phyloP scores from a whole-genome alignment of 306 rosid genomes.

The Vigna trinervia region DNA sequence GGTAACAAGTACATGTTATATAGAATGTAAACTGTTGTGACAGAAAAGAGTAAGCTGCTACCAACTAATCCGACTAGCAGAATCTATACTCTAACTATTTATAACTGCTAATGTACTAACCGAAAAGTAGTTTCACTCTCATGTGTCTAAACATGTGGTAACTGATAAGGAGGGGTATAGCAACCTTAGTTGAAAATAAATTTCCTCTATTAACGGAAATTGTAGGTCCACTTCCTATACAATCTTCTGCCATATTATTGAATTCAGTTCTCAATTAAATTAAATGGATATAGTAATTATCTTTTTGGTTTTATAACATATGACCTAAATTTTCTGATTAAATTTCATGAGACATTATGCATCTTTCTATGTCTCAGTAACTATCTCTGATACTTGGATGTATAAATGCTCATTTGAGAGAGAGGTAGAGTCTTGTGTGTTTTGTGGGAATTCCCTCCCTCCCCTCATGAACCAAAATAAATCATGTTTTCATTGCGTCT shows the following conservation, averaged over 20 bases:
- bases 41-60: slow-evolving; percentile 11
- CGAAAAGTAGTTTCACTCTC: background rate
- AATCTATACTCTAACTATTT: background rate
- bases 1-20: background rate
- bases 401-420: slow-evolving; percentile 31
- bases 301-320: slow-evolving; percentile 20
- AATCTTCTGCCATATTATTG: slow-evolving; percentile 25
- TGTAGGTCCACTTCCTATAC: background rate
- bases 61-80: slow-evolving; percentile 1
- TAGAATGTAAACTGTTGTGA: background rate
- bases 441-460: slow-evolving; percentile 8
- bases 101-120: background rate
- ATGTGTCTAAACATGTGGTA: background rate
- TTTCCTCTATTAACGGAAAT: slow-evolving; percentile 10
- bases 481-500: background rate
- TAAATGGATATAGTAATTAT: slow-evolving; percentile 29
- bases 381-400: slow-evolving; percentile 1
- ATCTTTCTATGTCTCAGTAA: slow-evolving; percentile 16
- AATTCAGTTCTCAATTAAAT: slow-evolving; percentile 34
- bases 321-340: slow-evolving; percentile 23
- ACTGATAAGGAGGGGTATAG: background rate
- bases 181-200: slow-evolving; percentile 19
- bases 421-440: background rate
- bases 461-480: background rate
- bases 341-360: slow-evolving; percentile 1